Percentiles rank a stretch among this genome's conserved stretches.
Conservation (phyloP, 345 rosid species). For the Arabis alpina region DNA sequence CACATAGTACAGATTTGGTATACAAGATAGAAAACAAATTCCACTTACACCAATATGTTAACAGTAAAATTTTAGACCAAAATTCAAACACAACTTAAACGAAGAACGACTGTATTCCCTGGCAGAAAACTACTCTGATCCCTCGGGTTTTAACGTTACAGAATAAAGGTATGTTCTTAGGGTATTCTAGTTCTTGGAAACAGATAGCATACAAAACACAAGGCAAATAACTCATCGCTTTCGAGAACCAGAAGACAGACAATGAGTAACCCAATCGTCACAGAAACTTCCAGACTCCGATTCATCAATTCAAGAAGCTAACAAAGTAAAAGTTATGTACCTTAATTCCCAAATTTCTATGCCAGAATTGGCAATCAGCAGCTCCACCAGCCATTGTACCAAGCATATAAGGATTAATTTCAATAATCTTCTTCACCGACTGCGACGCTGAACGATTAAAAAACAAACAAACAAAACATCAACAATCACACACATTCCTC, state of each 20-base stretch:
- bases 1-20: not conserved
- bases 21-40: not conserved
- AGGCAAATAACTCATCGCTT: not conserved
- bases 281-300: not conserved
- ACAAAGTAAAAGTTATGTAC: conserved; percentile 31
- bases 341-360: conserved; percentile 85
- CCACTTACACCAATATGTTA: not conserved
- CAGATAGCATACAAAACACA: conserved; percentile 9
- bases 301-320: not conserved
- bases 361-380: conserved; percentile 95
- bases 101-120: not conserved
- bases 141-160: no score
- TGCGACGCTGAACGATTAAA: conserved; percentile 59
- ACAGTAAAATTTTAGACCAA: not conserved
- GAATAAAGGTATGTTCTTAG: not conserved
- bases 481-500: not conserved
- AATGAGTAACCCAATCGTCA: not conserved
- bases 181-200: not conserved
- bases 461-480: conserved; percentile 18
- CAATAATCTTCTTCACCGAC: conserved; percentile 87
- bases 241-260: not conserved
- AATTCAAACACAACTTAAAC: not conserved
- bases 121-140: no score
- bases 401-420: conserved; percentile 87
- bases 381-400: conserved; percentile 98